These are phyloP conservation scores for Botrytis tulipae DNA, from an alignment of 2,329 filamentous ascomycete species.

Conservation along the genomic window DNA sequence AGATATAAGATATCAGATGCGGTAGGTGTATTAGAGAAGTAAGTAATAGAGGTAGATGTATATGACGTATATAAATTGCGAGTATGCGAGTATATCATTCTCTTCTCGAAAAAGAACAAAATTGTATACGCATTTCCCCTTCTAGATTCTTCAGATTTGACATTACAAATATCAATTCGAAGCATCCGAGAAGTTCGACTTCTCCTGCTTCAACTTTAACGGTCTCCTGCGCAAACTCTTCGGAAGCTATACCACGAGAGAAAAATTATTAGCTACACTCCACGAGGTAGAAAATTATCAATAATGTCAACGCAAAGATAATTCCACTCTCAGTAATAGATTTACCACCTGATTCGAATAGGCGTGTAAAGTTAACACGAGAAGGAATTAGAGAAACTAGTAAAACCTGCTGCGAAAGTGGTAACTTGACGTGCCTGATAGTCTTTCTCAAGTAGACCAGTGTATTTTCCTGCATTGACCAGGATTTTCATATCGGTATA, in stretches of 20 bases:
- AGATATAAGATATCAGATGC: background rate
- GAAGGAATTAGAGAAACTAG: conserved; percentile 7
- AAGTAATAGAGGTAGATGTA: conserved; percentile 1
- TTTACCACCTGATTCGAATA: conserved; percentile 3
- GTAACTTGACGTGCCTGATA: conserved; percentile 20
- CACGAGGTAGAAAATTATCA: conserved; percentile 3
- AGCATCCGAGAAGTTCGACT: background rate
- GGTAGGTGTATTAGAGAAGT: conserved; percentile 7
- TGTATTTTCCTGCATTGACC: conserved; percentile 37
- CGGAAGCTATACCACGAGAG: conserved; percentile 3
- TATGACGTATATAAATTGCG: background rate
- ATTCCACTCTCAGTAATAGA: conserved; percentile 9
- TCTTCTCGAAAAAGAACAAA: background rate
- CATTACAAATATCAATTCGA: background rate
- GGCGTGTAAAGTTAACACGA: conserved; percentile 9
- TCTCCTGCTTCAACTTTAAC: conserved; percentile 9
- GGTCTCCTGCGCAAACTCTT: conserved; percentile 1
- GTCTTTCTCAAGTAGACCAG: conserved; percentile 25
- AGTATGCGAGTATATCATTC: background rate
- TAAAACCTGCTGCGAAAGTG: conserved; percentile 17
- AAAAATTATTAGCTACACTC: conserved; percentile 10
- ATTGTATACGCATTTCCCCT: background rate
- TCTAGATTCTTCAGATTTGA: background rate
- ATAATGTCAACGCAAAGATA: background rate
- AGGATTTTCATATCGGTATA: conserved; percentile 73